These are phyloP conservation scores for Annona squamosa DNA, from an alignment of 164 flowering plant species.

Conservation along the genomic window DNA sequence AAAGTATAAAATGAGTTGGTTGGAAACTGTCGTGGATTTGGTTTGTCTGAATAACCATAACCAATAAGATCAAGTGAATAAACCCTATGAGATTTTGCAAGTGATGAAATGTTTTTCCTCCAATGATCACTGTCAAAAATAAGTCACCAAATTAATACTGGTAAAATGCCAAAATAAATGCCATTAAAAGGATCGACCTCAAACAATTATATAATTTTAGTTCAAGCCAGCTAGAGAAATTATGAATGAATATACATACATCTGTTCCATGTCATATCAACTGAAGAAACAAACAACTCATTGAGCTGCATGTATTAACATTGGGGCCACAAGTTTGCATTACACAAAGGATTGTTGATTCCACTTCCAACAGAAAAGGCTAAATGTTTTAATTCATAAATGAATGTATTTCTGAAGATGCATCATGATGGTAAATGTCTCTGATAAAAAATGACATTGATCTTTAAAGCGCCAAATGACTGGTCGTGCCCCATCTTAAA, in stretches of 20 bases:
- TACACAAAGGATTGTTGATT: no score
- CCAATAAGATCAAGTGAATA: slow-evolving; percentile 91
- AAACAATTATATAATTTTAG: no score
- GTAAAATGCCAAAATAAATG: neutral
- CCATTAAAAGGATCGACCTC: neutral
- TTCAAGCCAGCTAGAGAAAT: neutral
- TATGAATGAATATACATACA: neutral
- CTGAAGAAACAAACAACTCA: neutral
- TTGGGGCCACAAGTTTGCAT: no score
- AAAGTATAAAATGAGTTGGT: slow-evolving; percentile 66
- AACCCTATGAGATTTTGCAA: slow-evolving; percentile 66
- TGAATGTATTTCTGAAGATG: neutral
- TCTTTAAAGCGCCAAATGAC: neutral
- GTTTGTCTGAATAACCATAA: slow-evolving; percentile 95
- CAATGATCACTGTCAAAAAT: slow-evolving; percentile 72
- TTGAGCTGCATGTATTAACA: no score
- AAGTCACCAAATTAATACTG: neutral
- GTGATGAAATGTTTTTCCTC: slow-evolving; percentile 83
- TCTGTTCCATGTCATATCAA: neutral
- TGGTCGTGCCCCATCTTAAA: neutral
- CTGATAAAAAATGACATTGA: neutral
- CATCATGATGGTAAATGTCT: neutral
- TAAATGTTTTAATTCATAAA: no score
- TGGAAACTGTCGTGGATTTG: slow-evolving; percentile 72
- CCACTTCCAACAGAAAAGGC: neutral